phyloP scores from a whole-genome alignment of 768 basidiomycete species.

The Hebeloma cylindrosporum region DNA sequence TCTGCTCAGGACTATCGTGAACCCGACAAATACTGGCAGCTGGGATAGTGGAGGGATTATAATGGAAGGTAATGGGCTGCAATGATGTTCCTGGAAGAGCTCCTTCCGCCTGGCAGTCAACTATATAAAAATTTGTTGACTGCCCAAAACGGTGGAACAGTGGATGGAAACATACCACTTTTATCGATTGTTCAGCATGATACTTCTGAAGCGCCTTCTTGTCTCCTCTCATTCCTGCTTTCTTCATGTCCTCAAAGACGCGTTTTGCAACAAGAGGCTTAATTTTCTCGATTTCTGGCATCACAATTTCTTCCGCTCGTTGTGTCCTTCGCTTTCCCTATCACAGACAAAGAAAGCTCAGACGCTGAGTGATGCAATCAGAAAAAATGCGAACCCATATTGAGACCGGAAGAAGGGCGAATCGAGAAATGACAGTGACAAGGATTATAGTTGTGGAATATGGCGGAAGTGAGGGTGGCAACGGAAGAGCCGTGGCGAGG shows the following conservation, averaged over 20 bases:
- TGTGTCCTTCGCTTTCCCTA: conserved; percentile 64
- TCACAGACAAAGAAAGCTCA: conserved; percentile 13
- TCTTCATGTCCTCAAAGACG: conserved; percentile 55
- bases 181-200: conserved; percentile 47
- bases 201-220: conserved; percentile 49
- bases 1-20: conserved; percentile 56
- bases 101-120: conserved; percentile 54
- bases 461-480: conserved; percentile 63
- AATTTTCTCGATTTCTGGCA: conserved; percentile 55
- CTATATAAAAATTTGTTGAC: conserved; percentile 30
- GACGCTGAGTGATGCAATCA: conserved; percentile 6
- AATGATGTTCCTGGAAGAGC: conserved; percentile 59
- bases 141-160: conserved; percentile 3
- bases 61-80: conserved; percentile 57
- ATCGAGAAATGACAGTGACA: conserved; percentile 59
- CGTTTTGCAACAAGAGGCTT: conserved; percentile 42
- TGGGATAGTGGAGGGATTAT: conserved; percentile 63
- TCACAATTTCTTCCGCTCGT: conserved; percentile 58
- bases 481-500: conserved; percentile 71
- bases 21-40: conserved; percentile 70
- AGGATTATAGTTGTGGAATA: conserved; percentile 79
- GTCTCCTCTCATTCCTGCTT: conserved; percentile 51
- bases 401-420: conserved; percentile 66
- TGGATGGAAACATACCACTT: conserved; percentile 40
- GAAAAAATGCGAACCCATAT: conserved; percentile 61